Evolutionary conservation across 257 asterid genomes (phyloP), one percentile per base, ranked within the genome.

Genomic region (Echium plantagineum): DNA sequence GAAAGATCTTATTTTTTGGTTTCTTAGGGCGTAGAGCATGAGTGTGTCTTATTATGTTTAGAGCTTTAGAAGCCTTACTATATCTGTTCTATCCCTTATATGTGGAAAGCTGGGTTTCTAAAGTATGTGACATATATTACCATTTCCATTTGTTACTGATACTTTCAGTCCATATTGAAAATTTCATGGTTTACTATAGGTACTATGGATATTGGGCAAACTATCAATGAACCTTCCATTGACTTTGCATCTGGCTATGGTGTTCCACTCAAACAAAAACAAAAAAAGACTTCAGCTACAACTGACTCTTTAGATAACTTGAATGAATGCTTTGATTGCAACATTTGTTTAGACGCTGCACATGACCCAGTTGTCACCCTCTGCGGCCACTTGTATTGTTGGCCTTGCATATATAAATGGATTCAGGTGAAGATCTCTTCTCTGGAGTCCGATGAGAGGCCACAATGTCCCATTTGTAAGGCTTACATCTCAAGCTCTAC

Each of bases 381-480:
- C 13, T 81, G 88, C 18, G 88, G 88, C 22, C 88, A 81, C 68
- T 79, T 82, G n/a, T 82, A 78, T 72, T 82, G 88, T 58, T 82
- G 88, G 88, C 80, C 85, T 3, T 82, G 88, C 77, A 79, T 82
- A 38, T 82, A 82, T 79, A 81, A 84, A 73, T 89, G 97, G 97
- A 84, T 89, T 24, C 75, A 83, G 8, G 84, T 81, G 42, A 85
- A 76, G 64, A 83, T 70, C 71, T 73, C 87, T 12, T 72, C 83
- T 0, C 59, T 73, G 0, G 86, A 83, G 59, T 70, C 94, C 9
- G 78, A 70, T 0, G 83, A 83, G 66, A 83, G 22, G n/a, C 84
- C 95, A 57, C 75, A 69, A 59, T 89, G 97, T 60, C 95, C 97
- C 1, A 83, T 86, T 62, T 89, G 97, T 69, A 89, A 89, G 69